These are phyloP conservation scores for Lathyrus tuberosus DNA, from an alignment of 306 rosid genomes.

Conservation along the genomic window DNA sequence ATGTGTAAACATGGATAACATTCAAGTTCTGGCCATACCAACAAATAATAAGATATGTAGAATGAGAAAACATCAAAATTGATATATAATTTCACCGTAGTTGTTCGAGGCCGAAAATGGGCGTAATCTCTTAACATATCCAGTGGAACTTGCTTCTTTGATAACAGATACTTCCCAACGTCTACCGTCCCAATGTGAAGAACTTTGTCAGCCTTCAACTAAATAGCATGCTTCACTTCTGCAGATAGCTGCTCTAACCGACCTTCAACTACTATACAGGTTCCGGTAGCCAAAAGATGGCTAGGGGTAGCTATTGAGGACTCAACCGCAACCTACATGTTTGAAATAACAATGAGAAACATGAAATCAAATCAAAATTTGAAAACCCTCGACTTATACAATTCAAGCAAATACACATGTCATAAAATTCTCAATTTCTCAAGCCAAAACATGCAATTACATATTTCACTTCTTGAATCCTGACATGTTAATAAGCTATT, in stretches of 20 bases:
- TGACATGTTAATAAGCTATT: background rate
- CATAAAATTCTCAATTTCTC: slow-evolving; percentile 19
- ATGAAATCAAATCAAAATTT: background rate
- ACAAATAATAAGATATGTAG: slow-evolving; percentile 20
- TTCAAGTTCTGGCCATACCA: background rate
- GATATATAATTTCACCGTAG: slow-evolving; percentile 63
- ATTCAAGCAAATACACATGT: slow-evolving; percentile 14
- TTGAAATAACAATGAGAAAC: slow-evolving; percentile 29
- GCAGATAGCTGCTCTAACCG: slow-evolving; percentile 45
- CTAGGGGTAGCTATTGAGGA: slow-evolving; percentile 59
- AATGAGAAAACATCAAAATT: slow-evolving; percentile 1
- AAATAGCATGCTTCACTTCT: slow-evolving; percentile 59
- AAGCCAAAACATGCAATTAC: background rate
- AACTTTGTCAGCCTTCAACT: slow-evolving; percentile 70
- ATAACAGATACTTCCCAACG: slow-evolving; percentile 64
- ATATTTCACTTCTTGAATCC: too few species aligned
- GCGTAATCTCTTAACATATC: slow-evolving; percentile 65
- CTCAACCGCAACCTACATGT: slow-evolving; percentile 66
- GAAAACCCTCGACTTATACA: slow-evolving; percentile 20
- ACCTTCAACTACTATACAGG: slow-evolving; percentile 87
- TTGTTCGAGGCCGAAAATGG: slow-evolving; percentile 85
- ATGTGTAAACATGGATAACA: background rate
- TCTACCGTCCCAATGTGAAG: slow-evolving; percentile 84
- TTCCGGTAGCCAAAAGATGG: slow-evolving; percentile 64
- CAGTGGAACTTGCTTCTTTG: slow-evolving; percentile 68